Conservation (phyloP, 345 rosid species). For the Euclidium syriacum region DNA sequence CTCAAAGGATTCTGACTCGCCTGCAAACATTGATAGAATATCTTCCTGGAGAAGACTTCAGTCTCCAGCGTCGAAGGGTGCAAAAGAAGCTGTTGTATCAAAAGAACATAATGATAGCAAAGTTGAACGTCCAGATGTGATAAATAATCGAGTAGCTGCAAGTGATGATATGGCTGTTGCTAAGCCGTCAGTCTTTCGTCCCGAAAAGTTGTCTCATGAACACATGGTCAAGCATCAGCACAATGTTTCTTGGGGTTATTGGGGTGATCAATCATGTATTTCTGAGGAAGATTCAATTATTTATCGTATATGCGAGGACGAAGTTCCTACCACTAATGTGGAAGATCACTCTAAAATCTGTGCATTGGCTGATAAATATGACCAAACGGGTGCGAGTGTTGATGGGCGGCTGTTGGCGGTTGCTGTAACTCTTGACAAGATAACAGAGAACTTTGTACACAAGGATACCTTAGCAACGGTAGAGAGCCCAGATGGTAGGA, state of each 20-base stretch:
- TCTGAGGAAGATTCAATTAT: constrained; percentile 67
- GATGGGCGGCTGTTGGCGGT: constrained; percentile 66
- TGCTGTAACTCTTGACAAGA: constrained; percentile 73
- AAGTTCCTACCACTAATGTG: constrained; percentile 64
- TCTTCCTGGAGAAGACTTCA: constrained; percentile 83
- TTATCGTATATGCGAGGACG: constrained; percentile 93
- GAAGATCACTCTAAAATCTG: constrained; percentile 88
- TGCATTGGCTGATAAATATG: constrained; percentile 80
- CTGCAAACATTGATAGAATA: too few relatives aligned
- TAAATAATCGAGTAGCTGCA: constrained; percentile 33
- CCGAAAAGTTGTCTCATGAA: constrained; percentile 44
- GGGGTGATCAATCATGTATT: constrained; percentile 67
- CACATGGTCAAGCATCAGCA: constrained; percentile 54
- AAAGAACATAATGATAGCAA: constrained; percentile 46
- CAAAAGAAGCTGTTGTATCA: constrained; percentile 39
- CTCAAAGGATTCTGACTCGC: too few relatives aligned
- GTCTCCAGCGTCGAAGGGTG: constrained; percentile 49
- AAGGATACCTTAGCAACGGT: constrained; percentile 53
- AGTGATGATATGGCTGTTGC: constrained; percentile 40
- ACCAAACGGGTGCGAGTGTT: constrained; percentile 63
- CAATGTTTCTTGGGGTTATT: constrained; percentile 79
- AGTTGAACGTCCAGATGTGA: constrained; percentile 37
- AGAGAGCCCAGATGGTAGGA: constrained; percentile 71
- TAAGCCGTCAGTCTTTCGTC: constrained; percentile 39
- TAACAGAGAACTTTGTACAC: constrained; percentile 47